Evolutionary conservation across 805 yeast species (phyloP).

Genomic region (Yamadazyma sp.): DNA sequence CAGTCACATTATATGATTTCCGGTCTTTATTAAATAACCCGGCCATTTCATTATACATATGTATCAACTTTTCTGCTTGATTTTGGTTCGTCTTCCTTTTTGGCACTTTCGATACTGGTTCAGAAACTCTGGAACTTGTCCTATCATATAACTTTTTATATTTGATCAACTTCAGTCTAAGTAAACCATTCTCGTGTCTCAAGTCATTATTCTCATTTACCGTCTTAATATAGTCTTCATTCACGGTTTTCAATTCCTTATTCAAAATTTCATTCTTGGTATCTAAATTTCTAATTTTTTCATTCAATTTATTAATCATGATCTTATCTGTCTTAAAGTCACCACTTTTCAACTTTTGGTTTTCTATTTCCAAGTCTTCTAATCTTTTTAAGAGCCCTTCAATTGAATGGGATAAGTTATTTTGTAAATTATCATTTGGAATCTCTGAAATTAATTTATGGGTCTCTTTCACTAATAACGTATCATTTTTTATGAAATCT

Average conservation of each 20-base stretch:
- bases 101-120: background rate
- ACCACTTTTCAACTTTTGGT: constrained; percentile 4
- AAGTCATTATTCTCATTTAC: constrained; percentile 20
- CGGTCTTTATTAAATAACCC: constrained; percentile 11
- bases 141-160: constrained; percentile 30
- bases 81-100: background rate
- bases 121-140: background rate
- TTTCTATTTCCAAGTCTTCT: constrained; percentile 4
- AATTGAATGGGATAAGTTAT: constrained; percentile 24
- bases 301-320: constrained; percentile 12
- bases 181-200: constrained; percentile 25
- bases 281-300: constrained; percentile 12
- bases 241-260: constrained; percentile 10
- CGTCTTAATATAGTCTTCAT: constrained; percentile 13
- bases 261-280: constrained; percentile 9
- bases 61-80: constrained; percentile 4
- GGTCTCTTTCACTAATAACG: constrained; percentile 25
- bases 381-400: constrained; percentile 17
- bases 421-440: constrained; percentile 25
- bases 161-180: constrained; percentile 32
- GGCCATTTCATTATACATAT: constrained; percentile 15
- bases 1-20: constrained; percentile 1
- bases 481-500: background rate
- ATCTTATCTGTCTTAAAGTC: constrained; percentile 2
- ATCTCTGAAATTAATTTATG: constrained; percentile 24